phyloP scores from a whole-genome alignment of 441 rosid species.

The Oxalis stricta region DNA sequence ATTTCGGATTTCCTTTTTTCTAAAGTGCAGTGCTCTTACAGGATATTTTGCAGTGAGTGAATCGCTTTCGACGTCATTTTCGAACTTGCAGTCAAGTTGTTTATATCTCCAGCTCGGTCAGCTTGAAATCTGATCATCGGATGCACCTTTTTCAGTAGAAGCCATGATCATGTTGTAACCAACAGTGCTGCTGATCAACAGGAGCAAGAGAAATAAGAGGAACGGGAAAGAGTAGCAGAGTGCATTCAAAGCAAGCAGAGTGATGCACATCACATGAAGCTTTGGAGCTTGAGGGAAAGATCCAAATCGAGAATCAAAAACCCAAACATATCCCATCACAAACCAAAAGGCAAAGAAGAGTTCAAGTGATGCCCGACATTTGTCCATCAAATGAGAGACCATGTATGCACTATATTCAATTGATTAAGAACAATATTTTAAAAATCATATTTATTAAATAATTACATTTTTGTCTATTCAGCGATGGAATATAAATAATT shows the following conservation, averaged over 20 bases:
- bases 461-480: too few species aligned
- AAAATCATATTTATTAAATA: too few species aligned
- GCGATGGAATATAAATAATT: too few species aligned
- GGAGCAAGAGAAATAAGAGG: constrained; percentile 69
- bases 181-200: constrained; percentile 55
- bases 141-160: constrained; percentile 63
- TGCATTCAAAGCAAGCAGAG: constrained; percentile 82
- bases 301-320: constrained; percentile 78
- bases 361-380: constrained; percentile 65
- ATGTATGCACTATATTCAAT: constrained; percentile 24
- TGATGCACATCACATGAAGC: constrained; percentile 72
- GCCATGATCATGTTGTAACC: constrained; percentile 91
- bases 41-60: constrained; percentile 11
- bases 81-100: constrained; percentile 19
- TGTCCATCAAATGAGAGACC: constrained; percentile 71
- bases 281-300: constrained; percentile 67
- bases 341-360: constrained; percentile 64
- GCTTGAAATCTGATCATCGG: constrained; percentile 71
- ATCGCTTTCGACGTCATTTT: constrained; percentile 15
- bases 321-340: constrained; percentile 96
- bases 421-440: not conserved
- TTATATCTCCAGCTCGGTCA: constrained; percentile 73
- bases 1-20: too few species aligned
- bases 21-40: too few species aligned
- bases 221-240: constrained; percentile 82